phyloP scores from a whole-genome alignment of 257 asterid genomes.

The Solanum acaule region DNA sequence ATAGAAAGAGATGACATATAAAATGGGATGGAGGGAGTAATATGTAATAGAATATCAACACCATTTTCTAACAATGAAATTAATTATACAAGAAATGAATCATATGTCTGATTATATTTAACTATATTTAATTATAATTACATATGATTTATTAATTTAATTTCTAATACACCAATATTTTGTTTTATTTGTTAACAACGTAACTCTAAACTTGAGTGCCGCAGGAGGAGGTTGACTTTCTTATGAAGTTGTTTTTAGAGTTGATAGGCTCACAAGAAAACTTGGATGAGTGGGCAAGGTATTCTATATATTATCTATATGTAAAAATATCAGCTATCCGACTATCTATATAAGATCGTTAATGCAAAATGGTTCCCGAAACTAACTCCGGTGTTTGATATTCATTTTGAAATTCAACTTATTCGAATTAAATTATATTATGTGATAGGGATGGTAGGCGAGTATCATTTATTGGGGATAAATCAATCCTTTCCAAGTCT shows the following conservation, averaged over 20 bases:
- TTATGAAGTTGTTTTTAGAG: neutral
- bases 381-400: too few relatives aligned
- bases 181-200: neutral
- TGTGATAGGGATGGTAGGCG: neutral
- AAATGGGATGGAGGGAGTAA: too few relatives aligned
- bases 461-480: slow-evolving; percentile 10
- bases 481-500: slow-evolving; percentile 3
- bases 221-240: neutral
- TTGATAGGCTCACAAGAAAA: neutral
- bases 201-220: neutral
- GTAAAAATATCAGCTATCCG: too few relatives aligned
- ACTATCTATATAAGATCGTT: too few relatives aligned
- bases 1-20: too few relatives aligned
- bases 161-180: neutral
- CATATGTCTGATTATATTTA: neutral
- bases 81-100: too few relatives aligned
- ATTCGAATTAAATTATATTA: neutral
- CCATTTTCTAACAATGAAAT: too few relatives aligned
- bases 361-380: too few relatives aligned
- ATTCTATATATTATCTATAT: neutral
- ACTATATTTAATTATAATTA: too few relatives aligned
- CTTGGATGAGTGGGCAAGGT: neutral
- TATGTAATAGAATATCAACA: too few relatives aligned
- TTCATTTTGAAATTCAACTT: too few relatives aligned
- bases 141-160: neutral